Evolutionary conservation across 768 basidiomycete genomes (phyloP).

Genomic region (Rhizopogon roseolus): DNA sequence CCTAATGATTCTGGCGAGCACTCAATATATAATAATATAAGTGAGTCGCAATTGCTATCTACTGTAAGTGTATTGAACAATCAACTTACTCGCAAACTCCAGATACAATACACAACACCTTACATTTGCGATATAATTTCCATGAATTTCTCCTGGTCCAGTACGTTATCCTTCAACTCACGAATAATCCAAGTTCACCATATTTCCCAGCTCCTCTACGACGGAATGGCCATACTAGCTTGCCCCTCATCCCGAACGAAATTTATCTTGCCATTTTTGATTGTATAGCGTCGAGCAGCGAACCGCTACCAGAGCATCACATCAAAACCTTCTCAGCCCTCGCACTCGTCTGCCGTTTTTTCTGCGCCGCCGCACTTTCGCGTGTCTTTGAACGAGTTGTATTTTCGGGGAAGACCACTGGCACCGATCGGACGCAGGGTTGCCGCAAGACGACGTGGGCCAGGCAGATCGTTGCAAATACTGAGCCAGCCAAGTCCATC

Average conservation of each 20-base stretch:
- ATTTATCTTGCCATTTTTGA: slow-evolving; percentile 38
- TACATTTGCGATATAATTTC: too few relatives aligned
- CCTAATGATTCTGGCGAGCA: too few relatives aligned
- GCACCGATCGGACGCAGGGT: background rate
- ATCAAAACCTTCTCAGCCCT: slow-evolving; percentile 17
- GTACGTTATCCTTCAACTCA: background rate
- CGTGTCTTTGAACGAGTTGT: slow-evolving; percentile 34
- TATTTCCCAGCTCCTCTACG: slow-evolving; percentile 22
- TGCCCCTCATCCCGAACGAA: slow-evolving; percentile 38
- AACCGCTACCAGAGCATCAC: slow-evolving; percentile 9
- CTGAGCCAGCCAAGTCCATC: slow-evolving; percentile 24
- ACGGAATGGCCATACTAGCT: background rate
- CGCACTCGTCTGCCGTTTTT: slow-evolving; percentile 39
- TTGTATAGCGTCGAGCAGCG: slow-evolving; percentile 19
- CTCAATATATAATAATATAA: too few relatives aligned
- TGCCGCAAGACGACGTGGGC: slow-evolving; percentile 16
- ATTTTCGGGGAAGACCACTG: slow-evolving; percentile 15
- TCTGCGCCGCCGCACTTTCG: slow-evolving; percentile 33
- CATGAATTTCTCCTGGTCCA: background rate
- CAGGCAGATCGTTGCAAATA: slow-evolving; percentile 18
- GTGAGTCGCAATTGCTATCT: too few relatives aligned
- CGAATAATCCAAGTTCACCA: background rate
- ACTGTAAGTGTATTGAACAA: too few relatives aligned
- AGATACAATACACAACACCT: background rate
- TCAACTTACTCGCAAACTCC: too few relatives aligned